Evolutionary conservation across 2,329 filamentous ascomycete genomes (phyloP).

Genomic region (Trichophyton equinum): DNA sequence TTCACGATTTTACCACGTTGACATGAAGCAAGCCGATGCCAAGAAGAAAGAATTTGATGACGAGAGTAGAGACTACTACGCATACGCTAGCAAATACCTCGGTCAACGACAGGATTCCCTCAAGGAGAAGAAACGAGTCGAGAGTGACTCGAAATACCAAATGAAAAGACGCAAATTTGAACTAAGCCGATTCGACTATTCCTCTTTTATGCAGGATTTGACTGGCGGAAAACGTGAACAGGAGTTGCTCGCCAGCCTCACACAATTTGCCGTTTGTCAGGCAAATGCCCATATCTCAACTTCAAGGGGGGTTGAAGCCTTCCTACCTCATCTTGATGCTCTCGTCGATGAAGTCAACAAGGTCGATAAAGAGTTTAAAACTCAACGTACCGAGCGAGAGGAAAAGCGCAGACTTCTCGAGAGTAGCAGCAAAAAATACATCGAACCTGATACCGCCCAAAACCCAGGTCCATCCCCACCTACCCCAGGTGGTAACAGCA

Average conservation of each 20-base stretch:
- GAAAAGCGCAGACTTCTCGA: constrained; percentile 85
- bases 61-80: constrained; percentile 96
- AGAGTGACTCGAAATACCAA: constrained; percentile 95
- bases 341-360: constrained; percentile 78
- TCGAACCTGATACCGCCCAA: constrained; percentile 53
- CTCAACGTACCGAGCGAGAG: constrained; percentile 86
- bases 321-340: constrained; percentile 82
- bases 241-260: constrained; percentile 86
- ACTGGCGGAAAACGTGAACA: constrained; percentile 98
- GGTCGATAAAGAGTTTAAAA: constrained; percentile 92
- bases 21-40: constrained; percentile 93
- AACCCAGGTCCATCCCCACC: constrained; percentile 26
- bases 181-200: constrained; percentile 95
- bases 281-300: constrained; percentile 69
- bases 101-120: constrained; percentile 89
- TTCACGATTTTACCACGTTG: constrained; percentile 77
- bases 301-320: constrained; percentile 73
- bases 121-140: constrained; percentile 91
- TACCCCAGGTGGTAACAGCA: constrained; percentile 20
- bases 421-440: constrained; percentile 65
- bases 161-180: constrained; percentile 88
- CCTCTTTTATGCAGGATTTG: constrained; percentile 97
- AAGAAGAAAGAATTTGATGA: constrained; percentile 98
- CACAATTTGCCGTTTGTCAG: constrained; percentile 84
- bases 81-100: constrained; percentile 88